Evolutionary conservation across 2,329 filamentous ascomycete genomes (phyloP), one percentile per base, ranked within the genome.

Genomic region (Apiospora hydei): DNA sequence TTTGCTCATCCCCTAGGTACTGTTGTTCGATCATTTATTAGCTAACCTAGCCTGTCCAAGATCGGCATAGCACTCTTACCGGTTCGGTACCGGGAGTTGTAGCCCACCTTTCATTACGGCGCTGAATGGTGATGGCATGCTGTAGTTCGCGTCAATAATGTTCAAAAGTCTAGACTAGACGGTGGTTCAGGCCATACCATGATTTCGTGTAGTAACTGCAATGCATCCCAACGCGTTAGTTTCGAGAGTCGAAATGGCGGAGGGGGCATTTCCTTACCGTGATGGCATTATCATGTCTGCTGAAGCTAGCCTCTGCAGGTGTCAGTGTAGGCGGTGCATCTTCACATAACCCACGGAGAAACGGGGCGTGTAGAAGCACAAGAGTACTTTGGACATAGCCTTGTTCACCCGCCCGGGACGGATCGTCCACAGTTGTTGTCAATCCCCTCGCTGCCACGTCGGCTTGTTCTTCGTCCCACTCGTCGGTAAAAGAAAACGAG

Each of bases 351-450:
- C 4, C 21, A 24, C 57, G 57, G 21, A 64, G 18, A 4, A 5
- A 2, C 3, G n/a, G 5, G n/a, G n/a, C 11, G n/a, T 26, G 8
- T 14, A 14, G 3, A 3, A 7, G 4, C n/a, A 51, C 49, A 11
- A 51, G 8, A 51, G n/a, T 4, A n/a, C 0, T 13, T 7, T 1
- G 6, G 3, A 2, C 2, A n/a, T 41, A 64, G 21, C 34, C 30
- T 18, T 3, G 0, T 4, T 64, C 26, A 26, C 14, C 6, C 4
- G 0, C 1, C n/a, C n/a, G 49, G n/a, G 3, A 26, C 1, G 3
- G n/a, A 13, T 51, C 49, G 1, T 13, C 10, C 21, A 24, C 8
- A 11, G 47, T 3, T 11, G 3, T 13, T 1, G n/a, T 24, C 8
- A 51, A 21, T 4, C 49, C 47, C 49, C n/a, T 51, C 0, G 2